Evolutionary conservation across 225 moss, liverwort and hornwort species (phyloP).

Genomic region (Polytrichum formosum): DNA sequence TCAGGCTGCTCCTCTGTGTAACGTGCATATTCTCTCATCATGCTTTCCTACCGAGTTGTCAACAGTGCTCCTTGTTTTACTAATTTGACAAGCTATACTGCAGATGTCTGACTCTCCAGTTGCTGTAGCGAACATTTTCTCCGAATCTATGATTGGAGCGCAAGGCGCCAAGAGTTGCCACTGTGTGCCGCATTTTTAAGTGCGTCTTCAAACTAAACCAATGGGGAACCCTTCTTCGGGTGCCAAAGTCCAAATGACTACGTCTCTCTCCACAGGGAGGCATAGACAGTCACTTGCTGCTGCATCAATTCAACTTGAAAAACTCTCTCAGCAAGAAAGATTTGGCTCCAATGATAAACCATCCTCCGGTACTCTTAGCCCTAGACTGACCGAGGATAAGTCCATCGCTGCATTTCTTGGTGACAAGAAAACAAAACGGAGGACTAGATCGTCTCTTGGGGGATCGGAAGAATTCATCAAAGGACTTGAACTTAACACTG

Average conservation of each 20-base stretch:
- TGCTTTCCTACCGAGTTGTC: no score
- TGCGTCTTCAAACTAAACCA: constrained; percentile 5
- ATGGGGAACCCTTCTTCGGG: constrained; percentile 32
- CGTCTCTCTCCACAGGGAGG: constrained; percentile 29
- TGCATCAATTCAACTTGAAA: constrained; percentile 34
- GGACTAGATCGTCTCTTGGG: constrained; percentile 31
- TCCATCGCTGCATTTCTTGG: constrained; percentile 17
- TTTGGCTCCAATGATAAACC: constrained; percentile 14
- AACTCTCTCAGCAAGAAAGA: constrained; percentile 23
- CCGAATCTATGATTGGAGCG: constrained; percentile 17
- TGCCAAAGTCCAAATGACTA: constrained; percentile 28
- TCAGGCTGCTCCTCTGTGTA: no score
- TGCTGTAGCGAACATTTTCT: not conserved
- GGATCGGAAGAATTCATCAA: constrained; percentile 14
- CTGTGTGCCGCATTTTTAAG: constrained; percentile 2
- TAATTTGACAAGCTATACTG: no score
- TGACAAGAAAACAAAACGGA: constrained; percentile 29
- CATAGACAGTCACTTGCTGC: constrained; percentile 25
- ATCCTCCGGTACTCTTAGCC: constrained; percentile 9
- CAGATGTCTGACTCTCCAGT: no score
- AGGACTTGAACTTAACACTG: constrained; percentile 14
- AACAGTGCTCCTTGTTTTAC: no score
- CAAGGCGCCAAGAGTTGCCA: constrained; percentile 1
- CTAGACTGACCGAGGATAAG: constrained; percentile 20
- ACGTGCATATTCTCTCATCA: no score